Evolutionary conservation across 1,284 basidiomycete genomes (phyloP).

Genomic region (Marasmius sp.): DNA sequence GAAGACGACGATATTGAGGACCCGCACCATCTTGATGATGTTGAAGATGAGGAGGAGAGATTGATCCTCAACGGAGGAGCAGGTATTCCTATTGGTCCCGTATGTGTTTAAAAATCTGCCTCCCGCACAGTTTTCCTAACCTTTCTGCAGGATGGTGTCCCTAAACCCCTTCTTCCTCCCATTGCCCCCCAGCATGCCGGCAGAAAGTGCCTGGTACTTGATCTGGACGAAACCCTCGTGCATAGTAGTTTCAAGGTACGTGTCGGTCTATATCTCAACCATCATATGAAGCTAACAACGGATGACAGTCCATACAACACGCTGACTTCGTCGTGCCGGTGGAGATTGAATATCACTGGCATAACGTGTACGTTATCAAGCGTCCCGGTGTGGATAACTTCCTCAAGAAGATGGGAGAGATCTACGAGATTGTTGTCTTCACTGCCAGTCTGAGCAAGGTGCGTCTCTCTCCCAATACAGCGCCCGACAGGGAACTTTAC

Average conservation of each 20-base stretch:
- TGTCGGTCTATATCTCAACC: neutral
- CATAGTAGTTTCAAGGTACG: conserved; percentile 83
- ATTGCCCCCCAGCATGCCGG: conserved; percentile 65
- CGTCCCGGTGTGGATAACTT: conserved; percentile 97
- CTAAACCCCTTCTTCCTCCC: conserved; percentile 76
- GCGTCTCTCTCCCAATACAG: conserved; percentile 9
- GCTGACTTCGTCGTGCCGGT: conserved; percentile 99
- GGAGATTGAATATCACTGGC: conserved; percentile 97
- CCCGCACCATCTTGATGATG: conserved; percentile 34
- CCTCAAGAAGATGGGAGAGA: conserved; percentile 94
- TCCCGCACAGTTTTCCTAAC: neutral
- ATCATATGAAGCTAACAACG: neutral
- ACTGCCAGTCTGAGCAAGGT: conserved; percentile 97
- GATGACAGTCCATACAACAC: conserved; percentile 81
- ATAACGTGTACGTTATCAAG: conserved; percentile 99
- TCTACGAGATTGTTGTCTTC: conserved; percentile 98
- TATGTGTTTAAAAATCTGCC: conserved; percentile 23
- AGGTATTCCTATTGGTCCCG: conserved; percentile 54
- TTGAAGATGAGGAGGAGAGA: conserved; percentile 51
- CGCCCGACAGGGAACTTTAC: conserved; percentile 7
- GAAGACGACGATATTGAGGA: conserved; percentile 48
- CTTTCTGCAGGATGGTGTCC: conserved; percentile 70
- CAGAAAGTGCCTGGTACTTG: conserved; percentile 84
- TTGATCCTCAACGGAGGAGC: conserved; percentile 50
- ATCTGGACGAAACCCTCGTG: conserved; percentile 88